Percentiles rank a stretch among this genome's conserved stretches.
Evolutionary conservation across 139 green algal species (phyloP).

Genomic region (Chlamydomonas sp.): DNA sequence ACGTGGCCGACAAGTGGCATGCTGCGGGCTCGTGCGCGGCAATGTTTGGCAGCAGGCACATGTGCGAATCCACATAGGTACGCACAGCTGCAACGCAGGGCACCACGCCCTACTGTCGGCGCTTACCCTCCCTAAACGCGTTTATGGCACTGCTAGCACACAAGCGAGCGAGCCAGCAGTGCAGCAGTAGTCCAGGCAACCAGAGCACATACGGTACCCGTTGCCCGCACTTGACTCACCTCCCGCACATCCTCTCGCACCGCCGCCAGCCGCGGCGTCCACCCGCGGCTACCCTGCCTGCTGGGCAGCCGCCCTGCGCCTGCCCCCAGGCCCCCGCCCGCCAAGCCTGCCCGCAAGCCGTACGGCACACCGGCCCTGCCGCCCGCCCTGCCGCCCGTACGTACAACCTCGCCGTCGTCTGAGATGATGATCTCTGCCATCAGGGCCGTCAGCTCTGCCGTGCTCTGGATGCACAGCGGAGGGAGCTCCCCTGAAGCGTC

Average conservation of each 20-base stretch:
- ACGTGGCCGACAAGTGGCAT: no score
- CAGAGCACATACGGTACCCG: background rate
- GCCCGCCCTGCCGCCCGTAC: background rate
- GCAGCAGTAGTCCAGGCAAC: background rate
- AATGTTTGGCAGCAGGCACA: no score
- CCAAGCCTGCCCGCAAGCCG: background rate
- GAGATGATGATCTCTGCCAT: slow-evolving; percentile 39
- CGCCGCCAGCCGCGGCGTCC: slow-evolving; percentile 25
- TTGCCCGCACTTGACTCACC: background rate
- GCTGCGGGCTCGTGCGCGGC: no score
- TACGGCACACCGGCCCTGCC: background rate
- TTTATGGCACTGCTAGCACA: no score
- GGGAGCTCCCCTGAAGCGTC: slow-evolving; percentile 10
- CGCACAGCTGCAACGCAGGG: no score
- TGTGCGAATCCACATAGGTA: no score
- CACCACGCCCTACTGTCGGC: no score
- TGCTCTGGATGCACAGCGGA: slow-evolving; percentile 20
- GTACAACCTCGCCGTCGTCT: slow-evolving; percentile 29
- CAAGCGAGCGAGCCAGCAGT: no score
- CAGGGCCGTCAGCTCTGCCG: slow-evolving; percentile 25
- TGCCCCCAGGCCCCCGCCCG: background rate
- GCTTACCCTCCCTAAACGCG: no score
- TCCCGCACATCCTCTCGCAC: slow-evolving; percentile 37
- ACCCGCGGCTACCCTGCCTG: slow-evolving; percentile 22
- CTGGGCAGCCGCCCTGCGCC: background rate